Evolutionary conservation across 257 asterid species (phyloP).

Genomic region (Solanum phureja): DNA sequence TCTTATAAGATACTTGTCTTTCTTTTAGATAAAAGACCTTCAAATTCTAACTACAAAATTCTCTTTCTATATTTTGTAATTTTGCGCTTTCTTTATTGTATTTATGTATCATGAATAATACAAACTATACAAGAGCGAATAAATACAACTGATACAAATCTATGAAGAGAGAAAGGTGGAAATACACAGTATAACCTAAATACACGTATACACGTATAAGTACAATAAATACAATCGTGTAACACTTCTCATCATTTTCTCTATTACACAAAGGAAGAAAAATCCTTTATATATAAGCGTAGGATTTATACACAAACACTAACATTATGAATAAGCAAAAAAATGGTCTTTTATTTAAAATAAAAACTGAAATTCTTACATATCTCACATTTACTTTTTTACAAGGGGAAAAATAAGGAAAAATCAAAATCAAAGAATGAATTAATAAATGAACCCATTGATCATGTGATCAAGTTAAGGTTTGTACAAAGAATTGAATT

Average conservation of each 20-base stretch:
- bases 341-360: neutral
- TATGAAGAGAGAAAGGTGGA: no score
- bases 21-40: neutral
- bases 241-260: neutral
- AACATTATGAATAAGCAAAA: neutral
- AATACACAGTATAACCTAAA: no score
- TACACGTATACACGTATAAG: accelerated
- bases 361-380: neutral
- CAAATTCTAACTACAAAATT: neutral
- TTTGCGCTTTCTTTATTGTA: neutral
- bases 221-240: no score
- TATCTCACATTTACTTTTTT: neutral
- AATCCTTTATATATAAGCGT: neutral
- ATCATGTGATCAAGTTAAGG: neutral
- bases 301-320: neutral
- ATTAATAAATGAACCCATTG: neutral
- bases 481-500: neutral
- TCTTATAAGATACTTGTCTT: no score
- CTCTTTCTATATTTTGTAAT: neutral
- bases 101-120: neutral
- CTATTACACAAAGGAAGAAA: neutral
- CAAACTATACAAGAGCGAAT: no score
- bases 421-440: neutral
- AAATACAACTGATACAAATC: no score
- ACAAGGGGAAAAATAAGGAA: neutral